Base-by-base conservation (phyloP, 768 basidiomycete genomes). In the Scleroderma bovista region DNA sequence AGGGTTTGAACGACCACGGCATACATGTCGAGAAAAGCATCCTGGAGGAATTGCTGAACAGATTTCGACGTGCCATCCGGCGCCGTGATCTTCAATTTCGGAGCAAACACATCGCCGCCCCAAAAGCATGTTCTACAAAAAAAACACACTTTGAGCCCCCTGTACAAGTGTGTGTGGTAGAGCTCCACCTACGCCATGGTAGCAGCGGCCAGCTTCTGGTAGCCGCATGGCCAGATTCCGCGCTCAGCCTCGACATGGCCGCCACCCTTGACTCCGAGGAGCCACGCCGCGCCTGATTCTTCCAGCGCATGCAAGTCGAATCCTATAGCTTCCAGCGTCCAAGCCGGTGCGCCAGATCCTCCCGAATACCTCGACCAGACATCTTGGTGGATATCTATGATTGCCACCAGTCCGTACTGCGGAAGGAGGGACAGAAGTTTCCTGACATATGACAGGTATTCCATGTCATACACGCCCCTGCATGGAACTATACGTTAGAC, bases 351-450 rank as follows among this genome's bases (percentile, higher is more conserved):
- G 2, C 96, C 95, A 1, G 92, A 95, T 39, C 95, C 95, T 8
- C 95, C 95, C 3, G 84, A 83, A 59, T 93, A 94, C 4, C 95
- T 82, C 0, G 93, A 95, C 89, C 92, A 97, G 29, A 97, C 92
- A 63, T 97, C 93, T 65, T 95, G 95, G 63, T 98, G 95, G 49
- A 95, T 63, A 10, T 82, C 83, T 16, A 94, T 77, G 57, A 89
- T 90, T 2, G 86, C 85, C 3, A 75, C 72, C 29, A 93, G 64
- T 13, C 86, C 85, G 52, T 86, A 92, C 52, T 81, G 63, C 0
- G 90, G 86, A 22, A 92, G 71, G 22, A 88, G 60, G 0, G 80
- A 77, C 9, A 92, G 70, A 2, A 99, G 68, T 1, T 70, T 60
- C 50, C 81, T 80, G 26, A 99, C 69, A 61, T 98, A 97, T 16